phyloP scores from a whole-genome alignment of 2,329 filamentous ascomycete species.

The Ophiocordyceps australis region DNA sequence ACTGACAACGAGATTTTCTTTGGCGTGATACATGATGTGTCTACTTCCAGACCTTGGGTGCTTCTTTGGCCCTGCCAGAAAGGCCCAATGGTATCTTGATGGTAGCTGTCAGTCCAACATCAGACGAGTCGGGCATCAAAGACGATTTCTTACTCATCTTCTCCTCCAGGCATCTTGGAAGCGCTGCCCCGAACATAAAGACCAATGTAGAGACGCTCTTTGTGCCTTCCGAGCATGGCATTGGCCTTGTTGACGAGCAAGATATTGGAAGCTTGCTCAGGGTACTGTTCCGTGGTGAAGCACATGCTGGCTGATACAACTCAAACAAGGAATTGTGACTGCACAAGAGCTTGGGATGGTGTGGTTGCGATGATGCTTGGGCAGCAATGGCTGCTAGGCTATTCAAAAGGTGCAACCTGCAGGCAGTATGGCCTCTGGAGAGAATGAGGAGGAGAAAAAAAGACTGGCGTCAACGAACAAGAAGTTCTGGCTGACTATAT shows the following conservation, averaged over 20 bases:
- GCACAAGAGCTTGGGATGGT: too few species aligned
- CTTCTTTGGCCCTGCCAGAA: conserved; percentile 17
- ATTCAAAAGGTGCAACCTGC: too few species aligned
- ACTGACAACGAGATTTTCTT: conserved; percentile 7
- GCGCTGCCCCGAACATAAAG: conserved; percentile 3
- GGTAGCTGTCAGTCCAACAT: background rate
- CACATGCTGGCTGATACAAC: conserved; percentile 1
- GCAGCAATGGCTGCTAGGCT: too few species aligned
- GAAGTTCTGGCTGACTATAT: too few species aligned
- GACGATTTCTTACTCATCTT: conserved; percentile 4
- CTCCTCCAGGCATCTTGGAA: conserved; percentile 3
- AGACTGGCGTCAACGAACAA: too few species aligned
- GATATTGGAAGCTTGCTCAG: conserved; percentile 2
- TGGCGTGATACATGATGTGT: conserved; percentile 12
- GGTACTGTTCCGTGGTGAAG: conserved; percentile 1
- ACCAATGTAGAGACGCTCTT: conserved; percentile 7
- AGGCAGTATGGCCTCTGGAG: too few species aligned
- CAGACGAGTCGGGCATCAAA: too few species aligned
- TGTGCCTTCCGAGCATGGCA: conserved; percentile 1
- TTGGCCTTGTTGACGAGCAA: conserved; percentile 1
- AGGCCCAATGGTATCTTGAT: conserved; percentile 17
- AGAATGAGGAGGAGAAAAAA: too few species aligned
- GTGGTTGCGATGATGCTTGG: too few species aligned
- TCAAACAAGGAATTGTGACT: too few species aligned
- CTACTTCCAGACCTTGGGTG: conserved; percentile 5